A percentile compares a stretch with the other conserved stretches of the same genome.
Conservation (phyloP, 2,329 filamentous ascomycete species). For the Capronia coronata region DNA sequence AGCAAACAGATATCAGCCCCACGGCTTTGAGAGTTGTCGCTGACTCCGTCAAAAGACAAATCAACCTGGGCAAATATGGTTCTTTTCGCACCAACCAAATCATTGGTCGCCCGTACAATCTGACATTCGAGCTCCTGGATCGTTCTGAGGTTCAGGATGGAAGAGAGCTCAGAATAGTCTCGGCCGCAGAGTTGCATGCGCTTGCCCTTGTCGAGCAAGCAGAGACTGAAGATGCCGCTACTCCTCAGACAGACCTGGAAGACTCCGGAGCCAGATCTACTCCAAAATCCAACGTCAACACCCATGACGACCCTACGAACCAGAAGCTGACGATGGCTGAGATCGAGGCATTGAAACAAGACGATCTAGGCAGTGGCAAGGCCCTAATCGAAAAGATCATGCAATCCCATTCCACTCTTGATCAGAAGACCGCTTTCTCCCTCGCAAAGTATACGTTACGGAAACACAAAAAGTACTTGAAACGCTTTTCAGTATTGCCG, state of each 20-base stretch:
- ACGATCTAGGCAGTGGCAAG: slow-evolving; percentile 71
- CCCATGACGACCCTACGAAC: slow-evolving; percentile 56
- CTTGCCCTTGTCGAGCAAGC: slow-evolving; percentile 57
- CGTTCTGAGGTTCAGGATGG: slow-evolving; percentile 58
- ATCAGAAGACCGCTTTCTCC: slow-evolving; percentile 90
- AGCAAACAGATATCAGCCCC: slow-evolving; percentile 28
- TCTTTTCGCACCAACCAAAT: slow-evolving; percentile 83
- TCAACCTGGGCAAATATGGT: slow-evolving; percentile 89
- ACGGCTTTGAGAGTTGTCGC: slow-evolving; percentile 21
- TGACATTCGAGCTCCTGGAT: slow-evolving; percentile 85
- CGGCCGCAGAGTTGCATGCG: slow-evolving; percentile 73
- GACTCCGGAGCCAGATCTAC: slow-evolving; percentile 34
- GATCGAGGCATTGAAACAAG: slow-evolving; percentile 64
- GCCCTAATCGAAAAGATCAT: slow-evolving; percentile 91
- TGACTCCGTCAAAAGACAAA: slow-evolving; percentile 53
- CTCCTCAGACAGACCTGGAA: slow-evolving; percentile 30
- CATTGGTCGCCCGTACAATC: slow-evolving; percentile 81
- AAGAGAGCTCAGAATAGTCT: slow-evolving; percentile 65
- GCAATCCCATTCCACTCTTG: slow-evolving; percentile 77
- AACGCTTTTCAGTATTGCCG: slow-evolving; percentile 76
- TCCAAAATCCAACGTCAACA: slow-evolving; percentile 52
- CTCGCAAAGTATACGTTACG: slow-evolving; percentile 92
- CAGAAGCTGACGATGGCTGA: slow-evolving; percentile 70
- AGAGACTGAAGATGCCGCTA: slow-evolving; percentile 34
- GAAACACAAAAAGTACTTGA: slow-evolving; percentile 89